These are phyloP conservation scores for Hygrophorus russula DNA, from an alignment of 768 basidiomycete species.

Conservation along the genomic window DNA sequence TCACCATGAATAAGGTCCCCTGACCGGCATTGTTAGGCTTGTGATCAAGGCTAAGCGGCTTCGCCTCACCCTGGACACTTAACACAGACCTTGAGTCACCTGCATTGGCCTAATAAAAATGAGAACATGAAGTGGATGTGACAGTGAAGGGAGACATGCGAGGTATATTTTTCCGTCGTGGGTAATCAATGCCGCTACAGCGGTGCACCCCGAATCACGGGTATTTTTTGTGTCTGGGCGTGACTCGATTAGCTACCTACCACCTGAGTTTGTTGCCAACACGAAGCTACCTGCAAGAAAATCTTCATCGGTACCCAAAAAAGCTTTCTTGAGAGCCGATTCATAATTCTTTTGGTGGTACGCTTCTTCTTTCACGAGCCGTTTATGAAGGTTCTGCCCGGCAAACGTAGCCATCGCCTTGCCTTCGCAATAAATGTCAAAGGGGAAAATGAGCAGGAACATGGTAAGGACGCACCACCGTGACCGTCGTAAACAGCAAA, in stretches of 20 bases:
- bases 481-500: constrained; percentile 99
- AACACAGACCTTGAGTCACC: constrained; percentile 93
- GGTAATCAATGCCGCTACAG: constrained; percentile 80
- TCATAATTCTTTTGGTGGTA: constrained; percentile 65
- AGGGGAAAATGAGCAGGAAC: neutral
- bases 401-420: constrained; percentile 79
- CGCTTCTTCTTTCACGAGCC: constrained; percentile 55
- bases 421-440: constrained; percentile 31
- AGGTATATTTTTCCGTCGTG: constrained; percentile 68
- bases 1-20: constrained; percentile 14
- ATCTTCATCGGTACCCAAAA: constrained; percentile 92
- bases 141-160: constrained; percentile 31
- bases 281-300: constrained; percentile 59
- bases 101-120: constrained; percentile 74
- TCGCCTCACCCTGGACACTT: constrained; percentile 73
- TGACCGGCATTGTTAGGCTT: constrained; percentile 83
- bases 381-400: constrained; percentile 73
- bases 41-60: constrained; percentile 88
- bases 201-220: constrained; percentile 93
- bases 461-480: constrained; percentile 51
- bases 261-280: neutral
- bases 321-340: constrained; percentile 75
- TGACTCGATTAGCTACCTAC: constrained; percentile 2
- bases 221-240: constrained; percentile 69
- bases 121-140: neutral